These are phyloP conservation scores for Talaromyces stipitatus DNA, from an alignment of 495 filamentous ascomycete genomes.

Conservation along the genomic window DNA sequence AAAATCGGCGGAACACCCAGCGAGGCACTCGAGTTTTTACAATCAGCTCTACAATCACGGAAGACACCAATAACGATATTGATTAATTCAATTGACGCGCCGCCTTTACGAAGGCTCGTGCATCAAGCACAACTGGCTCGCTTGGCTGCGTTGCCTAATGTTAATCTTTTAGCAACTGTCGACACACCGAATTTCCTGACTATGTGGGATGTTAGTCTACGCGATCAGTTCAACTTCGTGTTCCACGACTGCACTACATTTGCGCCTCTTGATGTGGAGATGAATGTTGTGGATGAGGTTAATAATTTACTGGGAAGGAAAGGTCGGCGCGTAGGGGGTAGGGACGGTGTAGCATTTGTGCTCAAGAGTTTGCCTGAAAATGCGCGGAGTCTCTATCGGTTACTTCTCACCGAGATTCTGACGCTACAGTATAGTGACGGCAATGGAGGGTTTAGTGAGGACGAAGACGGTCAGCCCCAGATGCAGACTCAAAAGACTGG, in stretches of 20 bases:
- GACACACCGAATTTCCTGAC: constrained; percentile 82
- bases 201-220: constrained; percentile 80
- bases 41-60: constrained; percentile 46
- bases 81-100: constrained; percentile 79
- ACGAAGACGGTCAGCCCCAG: constrained; percentile 19
- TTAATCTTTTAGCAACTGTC: constrained; percentile 70
- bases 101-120: constrained; percentile 60
- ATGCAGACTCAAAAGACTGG: constrained; percentile 11
- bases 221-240: constrained; percentile 71
- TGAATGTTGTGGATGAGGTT: constrained; percentile 76
- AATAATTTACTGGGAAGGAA: constrained; percentile 78
- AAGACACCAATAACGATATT: constrained; percentile 53
- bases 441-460: constrained; percentile 40
- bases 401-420: constrained; percentile 80
- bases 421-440: constrained; percentile 44
- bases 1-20: constrained; percentile 55
- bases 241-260: constrained; percentile 97
- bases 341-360: constrained; percentile 88
- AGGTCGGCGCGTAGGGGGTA: constrained; percentile 74
- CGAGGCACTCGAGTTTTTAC: constrained; percentile 58
- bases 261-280: constrained; percentile 59
- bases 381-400: constrained; percentile 73
- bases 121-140: constrained; percentile 68
- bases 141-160: constrained; percentile 63
- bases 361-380: constrained; percentile 86